Evolutionary conservation across 192 early-diverging fungal species (phyloP), one percentile per base, ranked within the genome.

Genomic region (Coemansia sp.): DNA sequence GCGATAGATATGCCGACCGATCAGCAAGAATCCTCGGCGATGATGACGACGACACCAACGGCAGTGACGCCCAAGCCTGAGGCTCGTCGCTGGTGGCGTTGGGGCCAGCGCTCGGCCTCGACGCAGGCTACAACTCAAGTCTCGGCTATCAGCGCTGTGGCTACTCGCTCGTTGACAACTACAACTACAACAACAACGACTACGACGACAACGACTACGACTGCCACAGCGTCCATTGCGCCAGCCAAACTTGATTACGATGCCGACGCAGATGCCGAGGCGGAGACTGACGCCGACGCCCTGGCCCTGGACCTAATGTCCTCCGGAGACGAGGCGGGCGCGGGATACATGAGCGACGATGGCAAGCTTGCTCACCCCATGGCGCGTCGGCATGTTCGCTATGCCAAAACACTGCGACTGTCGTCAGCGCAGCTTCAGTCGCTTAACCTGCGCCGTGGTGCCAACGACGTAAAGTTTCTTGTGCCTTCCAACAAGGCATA

Each of bases 381-480:
- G 20, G 49, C 54, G 42, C 68, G 27, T 18, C 72, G 54, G 41
- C 72, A 27, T 10, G 78, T 85, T 66, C 82, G 86, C 44, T 96
- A 93, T 63, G 93, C 93, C 40, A 99, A 99, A 81, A 91, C 93
- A 0, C 79, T 99, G 44, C 88, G 96, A 16, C 81, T 99, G 66
- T 96, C 94, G 1, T 96, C 94, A 3, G 95, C 94, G 36, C 97
- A 99, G 74, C 82, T 99, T 67, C 88, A 91, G 73, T 77, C 80
- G 11, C 81, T 99, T 44, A 87, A 89, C 34, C 81, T 99, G 54
- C 87, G 93, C 42, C 90, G 90, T 38, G 97, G 97, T 5, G 87
- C 90, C 59, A 99, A 99, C 79, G 90, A 91, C 20, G 89, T 99
- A 63, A 88, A 90, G 41, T 99, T 99, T 71, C 89, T 93, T 0